Evolutionary conservation across 495 filamentous ascomycete species (phyloP), one percentile per base, ranked within the genome.

Genomic region (Trichoderma gamsii): DNA sequence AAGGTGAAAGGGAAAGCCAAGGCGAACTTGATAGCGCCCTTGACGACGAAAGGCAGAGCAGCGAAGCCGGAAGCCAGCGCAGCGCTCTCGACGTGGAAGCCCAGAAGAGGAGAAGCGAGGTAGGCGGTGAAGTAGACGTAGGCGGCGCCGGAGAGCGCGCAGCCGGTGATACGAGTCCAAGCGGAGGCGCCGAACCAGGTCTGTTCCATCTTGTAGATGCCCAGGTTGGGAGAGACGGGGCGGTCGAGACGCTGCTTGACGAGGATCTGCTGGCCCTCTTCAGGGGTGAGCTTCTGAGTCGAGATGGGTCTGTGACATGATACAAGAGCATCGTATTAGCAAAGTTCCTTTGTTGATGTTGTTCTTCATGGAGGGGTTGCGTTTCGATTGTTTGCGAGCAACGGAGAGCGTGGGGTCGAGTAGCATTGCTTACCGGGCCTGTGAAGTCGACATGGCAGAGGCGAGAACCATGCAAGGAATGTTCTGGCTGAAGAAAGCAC

Each of bases 41-140:
- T 92, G 69, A 82, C 83, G 61, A 82, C 80, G 27, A 89, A 46
- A 8, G 93, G 91, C 70, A 92, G 86, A 63, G 87, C 79, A 41
- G 82, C 94, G 74, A 96, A 88, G 51, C 90, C 84, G 27, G 91
- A 90, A 41, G 90, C 92, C 71, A 98, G 78, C 16, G 87, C 87
- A 56, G 88, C 87, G 65, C 85, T 89, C 81, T 95, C 92, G 59
- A 99, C 79, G 79, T 97, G 91, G 86, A 87, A 90, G 71, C 95
- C 95, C 41, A 93, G 74, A 23, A 89, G 74, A 11, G 95, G 95
- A 3, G 92, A 86, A 66, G 84, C 87, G 64, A 97, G 87, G 82
- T 99, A 99, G 44, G 89, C 88, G 68, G 88, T 78, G 43, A 88
- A 88, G 81, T 92, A 98, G 70, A 89, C 73, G 86, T 99, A 99